Evolutionary conservation across 352 stramenopile genomes (phyloP).

Genomic region (Elongisporangium senticosum): DNA sequence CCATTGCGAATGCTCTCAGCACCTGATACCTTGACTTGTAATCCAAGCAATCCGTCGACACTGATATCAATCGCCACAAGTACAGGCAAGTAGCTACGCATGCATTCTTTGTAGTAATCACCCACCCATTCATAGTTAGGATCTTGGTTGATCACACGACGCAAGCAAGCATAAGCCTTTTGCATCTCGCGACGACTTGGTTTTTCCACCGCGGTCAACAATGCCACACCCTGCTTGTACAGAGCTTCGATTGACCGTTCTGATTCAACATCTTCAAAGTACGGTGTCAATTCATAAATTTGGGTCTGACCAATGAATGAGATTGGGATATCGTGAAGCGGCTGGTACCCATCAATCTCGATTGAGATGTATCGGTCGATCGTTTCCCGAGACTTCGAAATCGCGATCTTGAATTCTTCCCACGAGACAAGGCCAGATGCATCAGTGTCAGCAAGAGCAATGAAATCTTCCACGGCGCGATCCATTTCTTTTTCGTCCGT

Average conservation of each 20-base stretch:
- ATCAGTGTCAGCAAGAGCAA: slow-evolving; percentile 73
- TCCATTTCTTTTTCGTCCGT: slow-evolving; percentile 58
- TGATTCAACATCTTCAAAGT: slow-evolving; percentile 67
- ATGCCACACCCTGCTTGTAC: slow-evolving; percentile 60
- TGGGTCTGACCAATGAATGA: slow-evolving; percentile 65
- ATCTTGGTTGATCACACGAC: slow-evolving; percentile 59
- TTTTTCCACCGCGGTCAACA: slow-evolving; percentile 63
- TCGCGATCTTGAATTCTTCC: slow-evolving; percentile 84
- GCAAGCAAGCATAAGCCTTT: slow-evolving; percentile 70
- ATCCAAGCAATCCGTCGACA: slow-evolving; percentile 64
- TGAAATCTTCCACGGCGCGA: slow-evolving; percentile 66
- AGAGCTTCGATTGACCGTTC: slow-evolving; percentile 60
- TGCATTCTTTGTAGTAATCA: slow-evolving; percentile 69
- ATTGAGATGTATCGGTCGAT: slow-evolving; percentile 70
- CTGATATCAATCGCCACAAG: slow-evolving; percentile 64
- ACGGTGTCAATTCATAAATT: slow-evolving; percentile 69
- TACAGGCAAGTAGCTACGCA: slow-evolving; percentile 62
- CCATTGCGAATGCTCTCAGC: slow-evolving; percentile 73
- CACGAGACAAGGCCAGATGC: slow-evolving; percentile 73
- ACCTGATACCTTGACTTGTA: slow-evolving; percentile 76
- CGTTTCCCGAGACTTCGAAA: slow-evolving; percentile 66
- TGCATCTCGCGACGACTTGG: slow-evolving; percentile 53
- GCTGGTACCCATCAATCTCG: slow-evolving; percentile 67
- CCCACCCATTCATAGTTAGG: slow-evolving; percentile 83
- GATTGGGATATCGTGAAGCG: slow-evolving; percentile 62